Percentiles rank a stretch among this genome's conserved stretches.
Evolutionary conservation across 2,329 filamentous ascomycete species (phyloP).

Genomic region (Aspergillus hiratsukae): DNA sequence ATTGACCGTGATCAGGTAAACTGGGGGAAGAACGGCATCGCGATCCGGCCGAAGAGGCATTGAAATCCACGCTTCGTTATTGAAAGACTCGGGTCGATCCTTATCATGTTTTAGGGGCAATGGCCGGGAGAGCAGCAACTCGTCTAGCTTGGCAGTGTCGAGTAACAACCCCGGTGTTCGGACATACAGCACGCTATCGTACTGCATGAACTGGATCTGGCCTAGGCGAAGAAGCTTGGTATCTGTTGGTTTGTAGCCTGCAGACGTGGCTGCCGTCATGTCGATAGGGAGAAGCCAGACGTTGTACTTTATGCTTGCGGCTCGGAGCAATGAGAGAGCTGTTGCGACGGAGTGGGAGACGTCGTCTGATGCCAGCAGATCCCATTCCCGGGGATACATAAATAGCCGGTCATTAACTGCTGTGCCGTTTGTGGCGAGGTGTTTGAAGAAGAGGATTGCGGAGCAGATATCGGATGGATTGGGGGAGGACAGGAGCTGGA

Average conservation of each 20-base stretch:
- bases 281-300: constrained; percentile 41
- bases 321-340: constrained; percentile 36
- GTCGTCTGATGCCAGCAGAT: constrained; percentile 23
- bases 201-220: constrained; percentile 39
- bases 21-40: constrained; percentile 28
- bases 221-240: constrained; percentile 35
- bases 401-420: constrained; percentile 40
- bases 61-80: constrained; percentile 36
- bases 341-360: constrained; percentile 24
- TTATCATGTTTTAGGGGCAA: constrained; percentile 31
- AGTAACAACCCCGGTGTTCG: constrained; percentile 39
- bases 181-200: constrained; percentile 42
- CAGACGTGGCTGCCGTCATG: constrained; percentile 29
- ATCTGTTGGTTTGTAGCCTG: constrained; percentile 31
- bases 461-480: constrained; percentile 44
- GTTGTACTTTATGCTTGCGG: constrained; percentile 36
- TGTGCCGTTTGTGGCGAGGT: constrained; percentile 31
- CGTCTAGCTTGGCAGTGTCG: constrained; percentile 35
- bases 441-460: constrained; percentile 41
- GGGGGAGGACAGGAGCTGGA: constrained; percentile 41
- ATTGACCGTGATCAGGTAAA: constrained; percentile 37
- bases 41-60: constrained; percentile 32
- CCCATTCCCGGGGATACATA: constrained; percentile 45
- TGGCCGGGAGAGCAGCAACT: constrained; percentile 32
- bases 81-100: constrained; percentile 30